These are phyloP conservation scores for Fusarium abutilonis DNA, from an alignment of 2,329 filamentous ascomycete species.

Conservation along the genomic window DNA sequence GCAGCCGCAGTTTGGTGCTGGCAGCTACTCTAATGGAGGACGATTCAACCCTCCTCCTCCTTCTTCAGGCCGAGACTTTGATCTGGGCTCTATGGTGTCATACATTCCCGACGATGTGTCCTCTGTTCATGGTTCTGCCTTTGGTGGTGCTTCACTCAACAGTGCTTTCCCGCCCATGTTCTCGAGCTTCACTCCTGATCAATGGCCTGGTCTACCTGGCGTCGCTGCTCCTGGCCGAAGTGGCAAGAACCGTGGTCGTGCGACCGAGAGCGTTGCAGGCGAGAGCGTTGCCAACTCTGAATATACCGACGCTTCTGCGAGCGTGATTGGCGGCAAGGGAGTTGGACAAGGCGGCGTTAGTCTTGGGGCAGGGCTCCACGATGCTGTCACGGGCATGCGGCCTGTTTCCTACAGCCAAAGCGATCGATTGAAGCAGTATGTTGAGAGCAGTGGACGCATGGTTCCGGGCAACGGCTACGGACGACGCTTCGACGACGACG, in stretches of 20 bases:
- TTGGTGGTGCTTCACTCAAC: conserved; percentile 81
- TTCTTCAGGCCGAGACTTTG: conserved; percentile 65
- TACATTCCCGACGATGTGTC: conserved; percentile 98
- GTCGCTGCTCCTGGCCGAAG: conserved; percentile 69
- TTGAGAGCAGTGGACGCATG: conserved; percentile 82
- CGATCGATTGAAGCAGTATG: conserved; percentile 92
- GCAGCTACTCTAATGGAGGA: conserved; percentile 53
- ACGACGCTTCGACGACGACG: conserved; percentile 85
- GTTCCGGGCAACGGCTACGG: conserved; percentile 74
- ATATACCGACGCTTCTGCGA: conserved; percentile 83
- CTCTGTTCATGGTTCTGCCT: conserved; percentile 89
- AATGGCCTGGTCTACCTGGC: conserved; percentile 85
- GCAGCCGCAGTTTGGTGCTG: conserved; percentile 69
- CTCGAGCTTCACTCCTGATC: conserved; percentile 85
- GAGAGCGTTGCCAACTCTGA: conserved; percentile 94
- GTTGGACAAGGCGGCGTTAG: conserved; percentile 88
- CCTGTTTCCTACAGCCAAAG: conserved; percentile 66
- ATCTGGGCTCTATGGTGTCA: conserved; percentile 88
- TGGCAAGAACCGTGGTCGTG: conserved; percentile 72
- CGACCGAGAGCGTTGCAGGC: conserved; percentile 82
- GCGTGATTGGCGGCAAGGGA: conserved; percentile 78
- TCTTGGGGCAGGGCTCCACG: conserved; percentile 81
- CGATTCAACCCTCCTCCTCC: conserved; percentile 55
- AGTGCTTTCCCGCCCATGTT: conserved; percentile 92
- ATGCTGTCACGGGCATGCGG: conserved; percentile 72